These are phyloP conservation scores for Monilinia vaccinii-corymbosi DNA, from an alignment of 2,329 filamentous ascomycete species.

Conservation along the genomic window DNA sequence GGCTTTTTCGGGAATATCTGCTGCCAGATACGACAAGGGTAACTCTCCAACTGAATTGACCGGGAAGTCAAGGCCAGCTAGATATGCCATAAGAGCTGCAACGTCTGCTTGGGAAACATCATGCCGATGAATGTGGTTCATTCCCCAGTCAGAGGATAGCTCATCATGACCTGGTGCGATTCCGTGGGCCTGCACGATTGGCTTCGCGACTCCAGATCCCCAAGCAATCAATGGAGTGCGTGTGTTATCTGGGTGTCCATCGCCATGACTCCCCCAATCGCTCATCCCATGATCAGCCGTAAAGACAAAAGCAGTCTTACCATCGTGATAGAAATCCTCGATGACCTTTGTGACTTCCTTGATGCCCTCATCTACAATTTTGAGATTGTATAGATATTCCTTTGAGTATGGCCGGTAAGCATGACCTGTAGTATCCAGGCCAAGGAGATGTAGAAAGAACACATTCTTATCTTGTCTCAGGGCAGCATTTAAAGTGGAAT, in stretches of 20 bases:
- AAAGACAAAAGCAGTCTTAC: conserved; percentile 88
- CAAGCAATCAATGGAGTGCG: conserved; percentile 86
- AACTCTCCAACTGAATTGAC: conserved; percentile 95
- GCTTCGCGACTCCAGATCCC: conserved; percentile 83
- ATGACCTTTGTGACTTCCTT: conserved; percentile 74
- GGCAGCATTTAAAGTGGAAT: conserved; percentile 62
- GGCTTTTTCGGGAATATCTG: conserved; percentile 66
- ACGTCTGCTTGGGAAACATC: conserved; percentile 93
- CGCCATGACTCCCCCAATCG: conserved; percentile 97
- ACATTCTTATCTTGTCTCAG: conserved; percentile 79
- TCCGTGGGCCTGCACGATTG: conserved; percentile 45
- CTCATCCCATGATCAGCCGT: conserved; percentile 99
- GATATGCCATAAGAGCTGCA: conserved; percentile 89
- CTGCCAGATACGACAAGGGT: conserved; percentile 72
- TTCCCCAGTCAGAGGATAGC: conserved; percentile 80
- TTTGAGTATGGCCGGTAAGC: conserved; percentile 81
- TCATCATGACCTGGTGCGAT: conserved; percentile 79
- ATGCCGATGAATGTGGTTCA: conserved; percentile 72
- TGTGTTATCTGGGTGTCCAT: conserved; percentile 95
- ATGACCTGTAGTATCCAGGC: conserved; percentile 86
- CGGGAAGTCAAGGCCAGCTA: conserved; percentile 80
- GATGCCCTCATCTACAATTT: conserved; percentile 86
- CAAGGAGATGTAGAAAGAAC: conserved; percentile 90
- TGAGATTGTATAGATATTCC: conserved; percentile 90
- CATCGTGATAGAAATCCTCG: conserved; percentile 75